Evolutionary conservation across 345 rosid genomes (phyloP), one percentile per base, ranked within the genome.

Genomic region (Geranium brycei): DNA sequence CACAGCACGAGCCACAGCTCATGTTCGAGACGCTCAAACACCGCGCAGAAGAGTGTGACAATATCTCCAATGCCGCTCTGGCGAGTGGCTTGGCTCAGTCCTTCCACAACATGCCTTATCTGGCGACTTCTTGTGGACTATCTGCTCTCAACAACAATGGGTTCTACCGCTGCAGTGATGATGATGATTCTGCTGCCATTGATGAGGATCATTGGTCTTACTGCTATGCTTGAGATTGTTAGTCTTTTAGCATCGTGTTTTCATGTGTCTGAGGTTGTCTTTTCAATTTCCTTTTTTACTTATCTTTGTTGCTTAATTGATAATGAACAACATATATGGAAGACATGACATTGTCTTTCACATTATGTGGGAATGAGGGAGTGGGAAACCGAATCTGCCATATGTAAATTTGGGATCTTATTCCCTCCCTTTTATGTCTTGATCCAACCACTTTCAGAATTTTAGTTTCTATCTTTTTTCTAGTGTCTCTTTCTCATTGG

Each of bases 1-100:
- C 88, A 96, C 97, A 84, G 83, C 93, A 95, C 62, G 95, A 95
- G 87, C 99, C 99, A 1, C 87, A 87, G 84, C 83, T 95, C 64
- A 95, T 95, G 97, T 85, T 85, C 65, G 85, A 91, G 85, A 85
- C 95, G 1, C 81, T 95, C 51, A 91, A 89, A 84, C 88, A 90
- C 79, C 81, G 96, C 1, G 95, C 88, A 0, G 93, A 82, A 69
- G 97, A 87, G 68, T 72, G 58, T 41, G 75, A 69, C 51, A 66
- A 73, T 16, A 62, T 73, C 72, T 76, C 62, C 32, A 76, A 69
- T 35, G 78, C 72, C 30, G 75, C 78, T 58, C 64, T 85, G 64
- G 82, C 84, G n/a, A 73, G 64, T 69, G 71, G 82, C 71, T 83
- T 92, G 61, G 95, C 88, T 63, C 79, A 59, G 8, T 83, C 82